Evolutionary conservation across 441 rosid species (phyloP).

Genomic region (Adansonia madagascariensis): DNA sequence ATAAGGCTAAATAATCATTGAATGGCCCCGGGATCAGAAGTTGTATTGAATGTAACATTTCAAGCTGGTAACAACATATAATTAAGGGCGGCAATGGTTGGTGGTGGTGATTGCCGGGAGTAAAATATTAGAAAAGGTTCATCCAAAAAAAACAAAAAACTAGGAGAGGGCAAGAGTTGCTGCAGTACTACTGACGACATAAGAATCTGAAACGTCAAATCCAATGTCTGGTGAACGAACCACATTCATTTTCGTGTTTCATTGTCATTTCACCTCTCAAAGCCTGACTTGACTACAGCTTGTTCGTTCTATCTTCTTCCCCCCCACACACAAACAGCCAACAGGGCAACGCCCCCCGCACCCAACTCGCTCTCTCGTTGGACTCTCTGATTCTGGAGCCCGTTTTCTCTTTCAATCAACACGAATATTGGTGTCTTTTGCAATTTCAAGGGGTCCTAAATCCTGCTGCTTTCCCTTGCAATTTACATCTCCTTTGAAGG

Average conservation of each 20-base stretch:
- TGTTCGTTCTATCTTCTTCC: background rate
- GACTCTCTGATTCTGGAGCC: conserved; percentile 20
- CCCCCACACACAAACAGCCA: background rate
- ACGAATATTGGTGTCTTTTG: background rate
- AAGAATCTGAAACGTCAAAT: conserved; percentile 69
- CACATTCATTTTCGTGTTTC: conserved; percentile 36
- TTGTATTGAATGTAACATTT: too few relatives aligned
- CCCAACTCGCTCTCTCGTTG: background rate
- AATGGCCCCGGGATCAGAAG: too few relatives aligned
- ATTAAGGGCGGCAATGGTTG: too few relatives aligned
- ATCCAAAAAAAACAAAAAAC: background rate
- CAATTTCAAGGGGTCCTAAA: too few relatives aligned
- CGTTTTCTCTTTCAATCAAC: too few relatives aligned
- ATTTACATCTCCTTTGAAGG: background rate
- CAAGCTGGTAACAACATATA: too few relatives aligned
- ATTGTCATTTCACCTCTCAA: conserved; percentile 38
- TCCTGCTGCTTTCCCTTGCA: too few relatives aligned
- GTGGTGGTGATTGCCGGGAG: too few relatives aligned
- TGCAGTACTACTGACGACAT: conserved; percentile 41
- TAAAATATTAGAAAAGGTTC: too few relatives aligned
- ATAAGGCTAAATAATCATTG: too few relatives aligned
- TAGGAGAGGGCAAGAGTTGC: conserved; percentile 2
- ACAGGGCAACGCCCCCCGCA: background rate
- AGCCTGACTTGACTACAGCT: conserved; percentile 1
- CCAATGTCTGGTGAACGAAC: conserved; percentile 38